Base-by-base conservation (phyloP, 495 filamentous ascomycete genomes). In the Penicillium riverlandense region DNA sequence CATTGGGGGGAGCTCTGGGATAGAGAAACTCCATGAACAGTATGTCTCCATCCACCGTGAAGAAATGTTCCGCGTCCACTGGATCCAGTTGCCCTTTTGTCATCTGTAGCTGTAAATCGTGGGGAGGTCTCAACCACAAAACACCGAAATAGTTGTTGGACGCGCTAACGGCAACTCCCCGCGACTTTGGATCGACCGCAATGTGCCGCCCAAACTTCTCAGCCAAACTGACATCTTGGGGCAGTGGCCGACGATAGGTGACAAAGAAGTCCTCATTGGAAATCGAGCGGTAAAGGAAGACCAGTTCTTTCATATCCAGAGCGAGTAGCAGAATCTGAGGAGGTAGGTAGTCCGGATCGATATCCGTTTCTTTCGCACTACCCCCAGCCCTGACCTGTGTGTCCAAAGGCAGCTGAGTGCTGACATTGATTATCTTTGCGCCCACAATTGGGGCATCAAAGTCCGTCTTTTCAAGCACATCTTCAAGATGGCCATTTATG, bases 11-110 rank as follows among this genome's bases (percentile, higher is more conserved):
- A 22, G 22, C 22, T 6, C 72, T 72, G 6, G 90, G 85, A 45
- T 87, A 79, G 6, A 98, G 76, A 48, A 97, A 98, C 29, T 90
- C 85, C 68, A 96, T 83, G 52, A 88, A 85, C 43, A 90, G 65
- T 30, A 97, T 88, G 11, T 80, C 71, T 1, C 91, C 90, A 15
- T 80, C 75, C 10, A 90, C 66, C 34, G 71, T 58, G 29, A 85
- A 73, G 15, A 77, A 69, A 35, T 72, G 72, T 53, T 82, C 75
- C 61, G 58, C 55, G 37, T 55, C 36, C 31, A 73, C 61, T 8
- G 67, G 70, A 34, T 63, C 52, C 5, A 73, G 49, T 7, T 53
- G 39, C 11, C 58, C 47, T n/a, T 53, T 29, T 29, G 47, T 38
- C 46, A 70, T 65, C 34, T 73, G 65, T 11, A 53, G 54, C 35